phyloP scores from a whole-genome alignment of 2,329 filamentous ascomycete genomes.

The Penicillium fuscoglaucum region DNA sequence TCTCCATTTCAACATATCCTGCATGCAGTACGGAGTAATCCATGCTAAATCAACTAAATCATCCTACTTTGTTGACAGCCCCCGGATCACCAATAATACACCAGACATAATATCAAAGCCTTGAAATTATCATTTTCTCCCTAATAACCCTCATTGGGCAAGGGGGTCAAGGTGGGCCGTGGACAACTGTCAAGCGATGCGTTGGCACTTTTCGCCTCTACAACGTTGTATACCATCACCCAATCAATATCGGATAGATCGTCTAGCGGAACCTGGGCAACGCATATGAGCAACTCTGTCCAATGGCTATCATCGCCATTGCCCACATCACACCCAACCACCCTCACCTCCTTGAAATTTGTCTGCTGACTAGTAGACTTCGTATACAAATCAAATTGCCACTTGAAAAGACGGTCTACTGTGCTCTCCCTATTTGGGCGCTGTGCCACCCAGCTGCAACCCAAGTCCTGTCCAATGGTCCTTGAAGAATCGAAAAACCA shows the following conservation, averaged over 20 bases:
- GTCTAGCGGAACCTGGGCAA: background rate
- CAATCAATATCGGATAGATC: slow-evolving; percentile 11
- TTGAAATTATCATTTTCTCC: background rate
- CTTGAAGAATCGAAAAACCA: background rate
- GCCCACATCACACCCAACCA: background rate
- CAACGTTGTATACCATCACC: background rate
- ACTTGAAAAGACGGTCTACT: slow-evolving; percentile 4
- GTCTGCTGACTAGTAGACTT: background rate
- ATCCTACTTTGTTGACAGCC: background rate
- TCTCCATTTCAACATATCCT: background rate
- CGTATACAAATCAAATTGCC: background rate
- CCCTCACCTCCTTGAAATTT: background rate
- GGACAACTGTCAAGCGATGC: slow-evolving; percentile 13
- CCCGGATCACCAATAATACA: background rate
- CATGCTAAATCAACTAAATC: background rate
- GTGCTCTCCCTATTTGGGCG: background rate
- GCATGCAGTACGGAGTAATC: background rate
- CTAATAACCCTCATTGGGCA: slow-evolving; percentile 1
- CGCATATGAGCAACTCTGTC: slow-evolving; percentile 1
- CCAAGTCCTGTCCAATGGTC: background rate
- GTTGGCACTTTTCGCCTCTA: slow-evolving; percentile 8
- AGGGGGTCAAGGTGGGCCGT: background rate
- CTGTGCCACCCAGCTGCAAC: background rate
- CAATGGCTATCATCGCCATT: background rate
- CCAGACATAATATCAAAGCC: background rate